Evolutionary conservation across 2,329 filamentous ascomycete species (phyloP).

Genomic region (Curvularia spicifera): DNA sequence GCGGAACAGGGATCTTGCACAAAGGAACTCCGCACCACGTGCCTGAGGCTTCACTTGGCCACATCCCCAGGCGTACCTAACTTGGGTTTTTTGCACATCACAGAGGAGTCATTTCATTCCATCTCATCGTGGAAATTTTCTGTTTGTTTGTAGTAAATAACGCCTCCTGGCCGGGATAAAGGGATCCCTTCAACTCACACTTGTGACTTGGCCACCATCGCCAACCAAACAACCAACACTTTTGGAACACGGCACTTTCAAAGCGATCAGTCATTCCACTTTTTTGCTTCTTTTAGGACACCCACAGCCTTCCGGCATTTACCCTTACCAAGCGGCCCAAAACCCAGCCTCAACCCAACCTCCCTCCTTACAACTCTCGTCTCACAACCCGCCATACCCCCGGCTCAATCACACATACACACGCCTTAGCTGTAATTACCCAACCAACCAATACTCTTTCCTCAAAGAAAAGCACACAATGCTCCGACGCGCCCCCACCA

Average conservation of each 20-base stretch:
- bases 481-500: constrained; percentile 72
- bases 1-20: constrained; percentile 31
- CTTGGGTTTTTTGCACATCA: background rate
- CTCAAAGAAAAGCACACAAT: constrained; percentile 49
- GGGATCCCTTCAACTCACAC: background rate
- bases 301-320: no score
- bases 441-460: background rate
- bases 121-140: background rate
- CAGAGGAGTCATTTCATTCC: constrained; percentile 4
- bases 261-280: background rate
- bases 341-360: background rate
- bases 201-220: background rate
- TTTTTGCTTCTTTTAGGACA: background rate
- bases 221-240: background rate
- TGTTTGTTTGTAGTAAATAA: background rate
- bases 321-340: no score
- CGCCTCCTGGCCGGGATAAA: background rate
- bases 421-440: background rate
- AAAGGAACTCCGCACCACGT: constrained; percentile 18
- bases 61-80: background rate
- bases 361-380: background rate
- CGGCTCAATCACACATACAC: background rate
- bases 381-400: background rate
- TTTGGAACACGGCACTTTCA: background rate
- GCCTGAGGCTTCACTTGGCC: constrained; percentile 13